Conservation (phyloP, 2,329 filamentous ascomycete genomes). For the Fusarium mundagurra region DNA sequence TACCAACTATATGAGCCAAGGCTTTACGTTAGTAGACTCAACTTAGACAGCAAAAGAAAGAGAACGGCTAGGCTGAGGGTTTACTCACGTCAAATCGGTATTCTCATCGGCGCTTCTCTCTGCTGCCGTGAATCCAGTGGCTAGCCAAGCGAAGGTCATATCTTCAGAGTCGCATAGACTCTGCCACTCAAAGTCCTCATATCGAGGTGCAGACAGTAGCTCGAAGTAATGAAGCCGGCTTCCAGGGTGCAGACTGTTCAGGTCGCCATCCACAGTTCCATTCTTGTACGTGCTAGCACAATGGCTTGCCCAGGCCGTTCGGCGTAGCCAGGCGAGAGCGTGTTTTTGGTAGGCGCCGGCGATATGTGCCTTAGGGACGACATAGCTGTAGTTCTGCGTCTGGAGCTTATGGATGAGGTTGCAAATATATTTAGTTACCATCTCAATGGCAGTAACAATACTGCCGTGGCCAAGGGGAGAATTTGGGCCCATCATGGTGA, state of each 20-base stretch:
- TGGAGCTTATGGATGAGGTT: too few species aligned
- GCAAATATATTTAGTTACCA: too few species aligned
- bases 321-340: background rate
- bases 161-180: background rate
- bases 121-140: background rate
- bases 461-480: too few species aligned
- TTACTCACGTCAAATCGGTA: background rate
- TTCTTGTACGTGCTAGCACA: background rate
- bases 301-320: background rate
- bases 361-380: too few species aligned
- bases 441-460: too few species aligned
- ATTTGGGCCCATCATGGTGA: too few species aligned
- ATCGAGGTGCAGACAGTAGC: background rate
- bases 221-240: background rate
- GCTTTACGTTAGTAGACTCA: too few species aligned
- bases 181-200: background rate
- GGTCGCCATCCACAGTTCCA: background rate
- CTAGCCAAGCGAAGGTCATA: background rate
- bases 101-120: background rate
- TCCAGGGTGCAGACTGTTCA: background rate
- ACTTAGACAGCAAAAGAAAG: too few species aligned
- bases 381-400: too few species aligned
- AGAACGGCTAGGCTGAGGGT: background rate
- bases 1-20: too few species aligned
- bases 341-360: background rate